Evolutionary conservation across 495 filamentous ascomycete species (phyloP), one percentile per base, ranked within the genome.

Genomic region (Bacidia rubella): DNA sequence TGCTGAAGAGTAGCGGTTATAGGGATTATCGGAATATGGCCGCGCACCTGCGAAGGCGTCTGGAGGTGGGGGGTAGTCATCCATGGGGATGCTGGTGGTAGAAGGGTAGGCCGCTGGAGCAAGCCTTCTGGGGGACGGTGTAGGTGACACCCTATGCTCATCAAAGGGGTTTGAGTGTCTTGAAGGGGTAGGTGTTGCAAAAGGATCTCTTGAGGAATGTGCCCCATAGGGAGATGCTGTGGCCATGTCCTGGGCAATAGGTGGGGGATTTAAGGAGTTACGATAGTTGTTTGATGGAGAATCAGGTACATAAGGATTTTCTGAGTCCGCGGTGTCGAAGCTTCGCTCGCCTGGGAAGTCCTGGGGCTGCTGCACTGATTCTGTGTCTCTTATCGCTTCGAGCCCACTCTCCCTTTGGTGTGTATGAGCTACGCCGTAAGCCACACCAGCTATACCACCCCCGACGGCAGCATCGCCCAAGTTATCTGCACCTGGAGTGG

Each of bases 361-460:
- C 55, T 66, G 65, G 22, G 59, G 57, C 46, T 59, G 65, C 19
- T 62, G 45, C 19, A 56, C 56, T 50, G 52, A 54, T 57, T 70
- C 68, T 54, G 70, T 65, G 49, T 64, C 72, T 68, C 70, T 71
- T 51, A 84, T 68, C 27, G 85, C 84, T 57, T 88, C 76, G 46
- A 85, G 53, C 12, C 83, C 86, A 66, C 83, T 86, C 56, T 86
- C 76, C 54, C 85, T 70, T 56, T 81, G 74, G 66, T 87, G 79
- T 25, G 73, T 75, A 51, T 85, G 85, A 3, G 85, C 86, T 52
- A 88, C 78, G 46, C 76, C 85, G 56, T 80, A 68, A 45, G 86
- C 85, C 51, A 90, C 81, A 23, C 83, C 85, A 17, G 83, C 75
- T 63, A 90, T 83, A 23, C 86, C 86, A 25, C 86, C 86, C 50